These are phyloP conservation scores for Monascus purpureus DNA, from an alignment of 495 filamentous ascomycete species.

Conservation along the genomic window DNA sequence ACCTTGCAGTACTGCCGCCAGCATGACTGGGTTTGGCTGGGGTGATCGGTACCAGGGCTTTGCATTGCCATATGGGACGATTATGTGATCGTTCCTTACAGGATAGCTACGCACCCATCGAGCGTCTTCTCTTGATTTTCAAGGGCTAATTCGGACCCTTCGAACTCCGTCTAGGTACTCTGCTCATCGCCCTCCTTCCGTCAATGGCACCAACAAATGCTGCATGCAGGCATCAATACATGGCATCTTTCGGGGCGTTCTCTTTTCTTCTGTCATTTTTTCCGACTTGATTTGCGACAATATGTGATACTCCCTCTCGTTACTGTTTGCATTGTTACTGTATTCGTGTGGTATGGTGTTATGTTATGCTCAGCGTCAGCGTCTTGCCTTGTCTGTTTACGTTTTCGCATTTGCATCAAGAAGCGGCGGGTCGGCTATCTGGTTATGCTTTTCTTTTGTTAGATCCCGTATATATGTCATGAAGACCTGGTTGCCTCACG, in stretches of 20 bases:
- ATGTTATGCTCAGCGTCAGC: constrained; percentile 27
- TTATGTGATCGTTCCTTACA: constrained; percentile 34
- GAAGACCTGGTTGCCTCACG: constrained; percentile 48
- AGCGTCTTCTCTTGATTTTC: too few relatives aligned
- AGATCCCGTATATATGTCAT: constrained; percentile 32
- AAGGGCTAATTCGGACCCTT: too few relatives aligned
- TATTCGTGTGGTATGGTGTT: constrained; percentile 10
- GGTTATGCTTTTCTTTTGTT: constrained; percentile 20
- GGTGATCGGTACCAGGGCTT: constrained; percentile 43
- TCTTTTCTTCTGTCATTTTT: too few relatives aligned
- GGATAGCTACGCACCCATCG: constrained; percentile 2
- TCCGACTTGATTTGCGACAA: constrained; percentile 30
- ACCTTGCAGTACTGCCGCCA: constrained; percentile 59
- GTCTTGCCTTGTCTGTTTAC: constrained; percentile 7
- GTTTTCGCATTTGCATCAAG: constrained; percentile 24
- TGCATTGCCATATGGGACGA: constrained; percentile 44
- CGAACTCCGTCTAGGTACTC: too few relatives aligned
- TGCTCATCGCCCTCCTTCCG: too few relatives aligned
- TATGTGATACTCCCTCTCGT: constrained; percentile 37
- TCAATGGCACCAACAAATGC: constrained; percentile 14
- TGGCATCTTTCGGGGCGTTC: constrained; percentile 39
- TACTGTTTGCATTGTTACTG: too few relatives aligned
- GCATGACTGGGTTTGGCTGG: constrained; percentile 67
- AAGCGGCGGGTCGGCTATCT: constrained; percentile 42
- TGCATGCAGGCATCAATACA: constrained; percentile 22